Percentiles rank a stretch among this genome's conserved stretches.
Conservation (phyloP, 2,329 filamentous ascomycete species). For the Botrytis deweyae region DNA sequence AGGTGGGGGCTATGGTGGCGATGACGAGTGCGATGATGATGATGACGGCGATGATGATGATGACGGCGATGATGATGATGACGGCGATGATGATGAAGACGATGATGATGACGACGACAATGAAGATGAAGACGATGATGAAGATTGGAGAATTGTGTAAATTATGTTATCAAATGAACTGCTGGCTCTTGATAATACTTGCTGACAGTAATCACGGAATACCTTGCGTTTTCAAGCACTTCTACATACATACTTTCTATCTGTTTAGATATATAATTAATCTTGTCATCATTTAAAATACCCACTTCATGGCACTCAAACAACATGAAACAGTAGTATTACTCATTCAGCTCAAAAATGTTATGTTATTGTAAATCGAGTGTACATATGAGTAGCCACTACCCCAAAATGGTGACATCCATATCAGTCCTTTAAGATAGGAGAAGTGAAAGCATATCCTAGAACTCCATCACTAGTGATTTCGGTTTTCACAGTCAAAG, state of each 20-base stretch:
- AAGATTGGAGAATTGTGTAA: neutral
- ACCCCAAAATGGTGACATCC: neutral
- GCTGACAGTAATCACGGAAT: neutral
- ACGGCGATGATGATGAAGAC: neutral
- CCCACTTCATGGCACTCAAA: neutral
- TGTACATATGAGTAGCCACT: too few relatives aligned
- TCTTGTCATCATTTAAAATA: neutral
- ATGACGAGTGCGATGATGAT: neutral
- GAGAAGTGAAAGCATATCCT: neutral
- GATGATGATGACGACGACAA: neutral
- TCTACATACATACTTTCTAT: neutral
- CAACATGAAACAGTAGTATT: neutral
- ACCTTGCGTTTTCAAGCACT: too few relatives aligned
- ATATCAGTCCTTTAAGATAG: neutral
- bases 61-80: accelerated
- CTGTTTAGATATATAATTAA: neutral
- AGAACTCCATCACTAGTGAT: neutral
- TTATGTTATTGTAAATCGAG: neutral
- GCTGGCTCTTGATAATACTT: neutral
- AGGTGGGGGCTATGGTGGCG: neutral
- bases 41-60: neutral
- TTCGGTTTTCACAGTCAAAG: neutral
- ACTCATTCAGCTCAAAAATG: neutral
- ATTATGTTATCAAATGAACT: neutral
- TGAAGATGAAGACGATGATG: neutral